phyloP scores from a whole-genome alignment of 208 protist species.

The Trypanosomatidae sp. region DNA sequence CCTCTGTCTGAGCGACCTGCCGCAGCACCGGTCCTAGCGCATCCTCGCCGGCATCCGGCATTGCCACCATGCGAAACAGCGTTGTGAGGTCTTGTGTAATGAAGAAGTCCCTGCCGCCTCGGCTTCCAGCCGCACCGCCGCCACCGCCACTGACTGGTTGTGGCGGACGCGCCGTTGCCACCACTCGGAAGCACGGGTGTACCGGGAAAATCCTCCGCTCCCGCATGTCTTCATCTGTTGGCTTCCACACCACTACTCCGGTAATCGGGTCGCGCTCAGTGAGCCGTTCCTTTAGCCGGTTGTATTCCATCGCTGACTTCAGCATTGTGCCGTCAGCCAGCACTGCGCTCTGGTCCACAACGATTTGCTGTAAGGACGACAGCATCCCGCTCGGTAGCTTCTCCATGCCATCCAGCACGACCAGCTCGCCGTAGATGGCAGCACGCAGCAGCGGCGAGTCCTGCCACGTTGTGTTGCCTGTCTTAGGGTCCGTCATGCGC shows the following conservation, averaged over 20 bases:
- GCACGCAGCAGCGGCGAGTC: slow-evolving; percentile 84
- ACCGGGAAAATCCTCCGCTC: slow-evolving; percentile 66
- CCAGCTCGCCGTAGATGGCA: slow-evolving; percentile 78
- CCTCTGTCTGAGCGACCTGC: slow-evolving; percentile 47
- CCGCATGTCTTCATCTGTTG: slow-evolving; percentile 52
- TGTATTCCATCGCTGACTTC: slow-evolving; percentile 59
- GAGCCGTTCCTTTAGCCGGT: slow-evolving; percentile 55
- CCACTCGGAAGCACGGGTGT: slow-evolving; percentile 91
- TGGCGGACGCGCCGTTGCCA: slow-evolving; percentile 77
- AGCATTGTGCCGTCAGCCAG: slow-evolving; percentile 89
- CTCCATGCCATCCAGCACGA: slow-evolving; percentile 94
- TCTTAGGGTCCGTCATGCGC: slow-evolving; percentile 74
- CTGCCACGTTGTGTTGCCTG: slow-evolving; percentile 91
- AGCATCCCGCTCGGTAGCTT: slow-evolving; percentile 80
- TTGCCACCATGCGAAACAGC: slow-evolving; percentile 86
- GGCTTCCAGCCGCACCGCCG: slow-evolving; percentile 20
- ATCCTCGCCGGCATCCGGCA: slow-evolving; percentile 54
- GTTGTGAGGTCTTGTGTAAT: slow-evolving; percentile 83
- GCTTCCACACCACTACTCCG: slow-evolving; percentile 15
- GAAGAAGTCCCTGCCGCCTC: slow-evolving; percentile 37
- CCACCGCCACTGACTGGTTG: slow-evolving; percentile 11
- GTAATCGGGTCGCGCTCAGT: slow-evolving; percentile 12
- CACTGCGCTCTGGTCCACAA: slow-evolving; percentile 74
- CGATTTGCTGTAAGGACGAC: slow-evolving; percentile 74
- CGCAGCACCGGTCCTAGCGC: slow-evolving; percentile 48